A percentile compares a stretch with the other conserved stretches of the same genome.
These are phyloP conservation scores for Xerocomus spinulosus DNA, from an alignment of 768 basidiomycete genomes.

Conservation along the genomic window DNA sequence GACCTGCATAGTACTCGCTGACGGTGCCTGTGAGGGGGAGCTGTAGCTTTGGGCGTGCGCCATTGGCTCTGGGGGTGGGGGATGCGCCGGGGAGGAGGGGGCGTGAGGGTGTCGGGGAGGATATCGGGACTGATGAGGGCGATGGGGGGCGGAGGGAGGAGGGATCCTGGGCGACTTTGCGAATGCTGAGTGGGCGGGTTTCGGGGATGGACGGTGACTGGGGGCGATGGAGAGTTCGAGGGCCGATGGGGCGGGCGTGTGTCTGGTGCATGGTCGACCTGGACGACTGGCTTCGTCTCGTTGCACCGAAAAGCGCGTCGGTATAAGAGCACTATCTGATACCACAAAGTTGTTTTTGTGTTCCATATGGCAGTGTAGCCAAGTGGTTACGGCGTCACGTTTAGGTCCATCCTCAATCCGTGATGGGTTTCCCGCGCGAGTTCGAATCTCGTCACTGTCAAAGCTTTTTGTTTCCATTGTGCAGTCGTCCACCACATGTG, in stretches of 20 bases:
- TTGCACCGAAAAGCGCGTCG: conserved; percentile 7
- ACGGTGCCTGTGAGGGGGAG: conserved; percentile 30
- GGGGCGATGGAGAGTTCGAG: conserved; percentile 41
- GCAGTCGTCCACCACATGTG: conserved; percentile 14
- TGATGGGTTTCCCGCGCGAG: conserved; percentile 57
- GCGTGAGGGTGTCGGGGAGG: conserved; percentile 31
- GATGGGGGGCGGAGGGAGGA: conserved; percentile 26
- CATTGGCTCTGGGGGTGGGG: conserved; percentile 17
- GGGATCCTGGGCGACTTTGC: conserved; percentile 33
- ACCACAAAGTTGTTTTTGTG: fast-evolving
- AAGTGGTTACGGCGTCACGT: conserved; percentile 60
- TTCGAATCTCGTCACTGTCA: conserved; percentile 61
- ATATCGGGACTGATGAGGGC: conserved; percentile 25
- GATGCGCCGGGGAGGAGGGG: conserved; percentile 30
- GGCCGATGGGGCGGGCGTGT: conserved; percentile 46
- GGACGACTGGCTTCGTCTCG: conserved; percentile 3
- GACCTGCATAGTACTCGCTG: conserved; percentile 32
- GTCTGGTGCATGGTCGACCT: conserved; percentile 25
- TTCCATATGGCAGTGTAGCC: conserved; percentile 45
- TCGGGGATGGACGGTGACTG: conserved; percentile 40
- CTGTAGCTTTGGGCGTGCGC: conserved; percentile 32
- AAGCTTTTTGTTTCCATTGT: conserved; percentile 9
- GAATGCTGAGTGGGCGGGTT: conserved; percentile 38
- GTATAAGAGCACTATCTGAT: background rate
- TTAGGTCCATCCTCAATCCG: conserved; percentile 43